Base-by-base conservation (phyloP, 257 asterid species). In the Solanum raphanifolium region DNA sequence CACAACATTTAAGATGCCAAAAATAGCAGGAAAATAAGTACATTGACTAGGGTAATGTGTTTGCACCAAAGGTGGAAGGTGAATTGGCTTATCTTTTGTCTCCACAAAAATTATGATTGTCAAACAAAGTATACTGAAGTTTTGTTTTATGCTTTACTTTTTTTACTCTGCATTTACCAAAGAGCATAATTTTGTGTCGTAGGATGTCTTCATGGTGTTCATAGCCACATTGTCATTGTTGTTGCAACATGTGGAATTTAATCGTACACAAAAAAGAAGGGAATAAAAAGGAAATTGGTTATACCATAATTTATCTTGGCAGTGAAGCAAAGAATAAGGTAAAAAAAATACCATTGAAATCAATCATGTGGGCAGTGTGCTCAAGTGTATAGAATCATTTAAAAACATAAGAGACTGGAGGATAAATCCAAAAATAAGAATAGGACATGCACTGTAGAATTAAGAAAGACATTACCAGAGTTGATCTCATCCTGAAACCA, bases 401-500 rank as follows among this genome's bases (percentile, higher is more conserved):
- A 25, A 27, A 79, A 79, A 46, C 85, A 25, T 62, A 46, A 27
- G 66, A 5, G 18, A 46, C 85, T 27, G 25, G 66, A 79, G 11
- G 66, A 79, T 29, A 79, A 41, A 79, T 43, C 66, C 25, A 79
- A 43, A 79, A 79, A 79, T 79, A 79, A 79, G 16, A 27, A 25
- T 43, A 41, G 66, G 66, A 79, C 66, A 43, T 16, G 85, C 66
- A 41, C 85, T 43, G 27, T 43, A 79, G 38, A 43, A 43, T 43
- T 8, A 5, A 79, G 85, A 79, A 79, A 46, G 27, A 79, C 6
- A 88, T 91, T 94, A 95, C 98, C 98, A 95, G 92, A 83, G 98
- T 95, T 85, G 98, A 87, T 91, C 98, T 91, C 87, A 95, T 94
- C 93, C 98, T 89, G 93, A 93, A 94, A 84, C 98, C 98, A 85